A percentile compares a stretch with the other conserved stretches of the same genome.
These are phyloP conservation scores for Hortiboletus flavorubellus DNA, from an alignment of 768 basidiomycete species.

Conservation along the genomic window DNA sequence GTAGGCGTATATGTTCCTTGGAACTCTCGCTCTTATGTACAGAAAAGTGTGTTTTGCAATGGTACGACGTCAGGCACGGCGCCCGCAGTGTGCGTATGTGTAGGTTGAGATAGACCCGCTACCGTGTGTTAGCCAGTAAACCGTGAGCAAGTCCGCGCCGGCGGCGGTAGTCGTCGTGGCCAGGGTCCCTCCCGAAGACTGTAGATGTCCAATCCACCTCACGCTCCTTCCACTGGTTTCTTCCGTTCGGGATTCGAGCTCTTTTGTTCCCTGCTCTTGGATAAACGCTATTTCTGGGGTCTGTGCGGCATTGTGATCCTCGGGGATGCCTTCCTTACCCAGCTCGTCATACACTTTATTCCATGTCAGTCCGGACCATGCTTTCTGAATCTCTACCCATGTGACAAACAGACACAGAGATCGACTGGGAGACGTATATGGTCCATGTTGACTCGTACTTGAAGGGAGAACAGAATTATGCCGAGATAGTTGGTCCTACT, in stretches of 20 bases:
- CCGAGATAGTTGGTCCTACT: slow-evolving; percentile 79
- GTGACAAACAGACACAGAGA: slow-evolving; percentile 80
- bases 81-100: neutral
- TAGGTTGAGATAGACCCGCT: no score
- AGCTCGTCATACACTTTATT: slow-evolving; percentile 75
- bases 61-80: neutral
- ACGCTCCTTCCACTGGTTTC: neutral
- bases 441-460: slow-evolving; percentile 76
- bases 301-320: slow-evolving; percentile 62
- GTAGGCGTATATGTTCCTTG: slow-evolving; percentile 12
- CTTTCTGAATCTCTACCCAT: slow-evolving; percentile 13
- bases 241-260: slow-evolving; percentile 4
- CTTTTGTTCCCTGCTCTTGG: slow-evolving; percentile 35
- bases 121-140: no score
- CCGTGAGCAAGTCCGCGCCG: no score
- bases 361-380: slow-evolving; percentile 59
- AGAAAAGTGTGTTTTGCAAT: slow-evolving; percentile 1
- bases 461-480: slow-evolving; percentile 81
- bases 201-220: slow-evolving; percentile 8
- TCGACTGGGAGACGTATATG: slow-evolving; percentile 98
- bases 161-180: neutral
- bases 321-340: slow-evolving; percentile 75
- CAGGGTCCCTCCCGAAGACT: neutral
- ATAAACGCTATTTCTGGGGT: slow-evolving; percentile 62
- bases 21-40: slow-evolving; percentile 3